Evolutionary conservation across 2,329 filamentous ascomycete genomes (phyloP), one percentile per base, ranked within the genome.

Genomic region (Microsporum canis): DNA sequence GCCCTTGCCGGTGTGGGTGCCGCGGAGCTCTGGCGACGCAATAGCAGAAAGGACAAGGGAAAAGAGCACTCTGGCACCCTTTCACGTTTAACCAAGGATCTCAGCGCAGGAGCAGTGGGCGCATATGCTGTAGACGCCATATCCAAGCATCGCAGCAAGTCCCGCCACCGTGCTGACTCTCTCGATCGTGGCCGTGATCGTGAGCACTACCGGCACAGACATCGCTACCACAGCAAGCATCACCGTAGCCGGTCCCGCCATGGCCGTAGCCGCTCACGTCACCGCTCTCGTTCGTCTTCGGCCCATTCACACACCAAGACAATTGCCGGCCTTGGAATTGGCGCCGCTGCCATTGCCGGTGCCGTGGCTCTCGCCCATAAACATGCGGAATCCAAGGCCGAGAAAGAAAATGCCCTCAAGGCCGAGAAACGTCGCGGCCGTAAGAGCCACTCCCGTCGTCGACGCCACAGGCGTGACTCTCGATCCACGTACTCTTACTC

Each of bases 71-170:
- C 81, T 49, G 75, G 77, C 64, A 77, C 77, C 34, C 69, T 80
- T 39, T 77, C 80, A 55, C 80, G 76, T 29, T 61, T 78, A 10
- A 73, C 75, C 5, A 74, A 79, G 66, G 78, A 81, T 51, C 72
- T 84, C 43, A 83, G 83, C 47, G 84, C 83, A 62, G 84, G 82
- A 61, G 82, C 82, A 8, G 70, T 86, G 3, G 84, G 84, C 59
- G 84, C 82, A 27, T 77, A 84, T 38, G 82, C 82, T 56, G 83
- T 82, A 14, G 82, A 84, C 68, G 83, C 79, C 33, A 75, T 84
- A 58, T 77, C 75, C 12, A 76, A 79, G 59, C 76, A 78, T 64
- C 77, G 74, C 61, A 77, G 76, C 68, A 75, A 60, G 47, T 58
- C 51, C 23, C 62, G 62, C 12, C 57, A 31, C 8, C 57, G 60